Evolutionary conservation across 345 rosid genomes (phyloP), one percentile per base, ranked within the genome.

Genomic region (Lepidium aucheri): DNA sequence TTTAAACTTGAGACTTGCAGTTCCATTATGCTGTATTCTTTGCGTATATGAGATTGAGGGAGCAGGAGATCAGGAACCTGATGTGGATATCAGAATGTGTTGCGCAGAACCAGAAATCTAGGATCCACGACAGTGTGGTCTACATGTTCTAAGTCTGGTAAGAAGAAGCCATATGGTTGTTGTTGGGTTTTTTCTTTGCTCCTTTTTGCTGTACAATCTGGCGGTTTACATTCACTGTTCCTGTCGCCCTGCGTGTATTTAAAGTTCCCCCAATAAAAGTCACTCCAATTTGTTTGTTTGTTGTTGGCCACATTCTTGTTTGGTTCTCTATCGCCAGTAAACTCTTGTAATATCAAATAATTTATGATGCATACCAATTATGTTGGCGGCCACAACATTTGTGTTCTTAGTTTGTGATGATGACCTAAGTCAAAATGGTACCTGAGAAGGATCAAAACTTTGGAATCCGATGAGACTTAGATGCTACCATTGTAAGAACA

Each of bases 51-150:
- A 90, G 96, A 78, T 76, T 94, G 84, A 84, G 95, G 53, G 97
- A 94, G 89, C 99, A 94, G 75, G 99, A 94, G 91, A 88, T 90
- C 63, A 83, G 99, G 81, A 94, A 94, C 68, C 75, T 94, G 76
- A 94, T 88, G 99, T 94, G 99, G 99, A 85, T 94, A 68, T 90
- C 96, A 0, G 97, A 94, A 68, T 94, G 99, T 58, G 99, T 94
- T 60, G 99, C 99, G 2, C 99, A 91, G 84, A 91, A 90, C 78
- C 99, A 94, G 78, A 94, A 94, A 69, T 87, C 99, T 0, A 87
- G 99, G 76, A 96, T 94, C 67, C 99, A 94, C 57, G 99, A 94
- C 82, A 94, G 96, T 42, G 99, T 90, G 1, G 95, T 90, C 72
- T 90, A 84, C 79, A 94, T 90, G 81, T 94, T 94, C 75, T 94